phyloP scores from a whole-genome alignment of 371 early-diverging fungal species.

The Apophysomyces trapeziformis region DNA sequence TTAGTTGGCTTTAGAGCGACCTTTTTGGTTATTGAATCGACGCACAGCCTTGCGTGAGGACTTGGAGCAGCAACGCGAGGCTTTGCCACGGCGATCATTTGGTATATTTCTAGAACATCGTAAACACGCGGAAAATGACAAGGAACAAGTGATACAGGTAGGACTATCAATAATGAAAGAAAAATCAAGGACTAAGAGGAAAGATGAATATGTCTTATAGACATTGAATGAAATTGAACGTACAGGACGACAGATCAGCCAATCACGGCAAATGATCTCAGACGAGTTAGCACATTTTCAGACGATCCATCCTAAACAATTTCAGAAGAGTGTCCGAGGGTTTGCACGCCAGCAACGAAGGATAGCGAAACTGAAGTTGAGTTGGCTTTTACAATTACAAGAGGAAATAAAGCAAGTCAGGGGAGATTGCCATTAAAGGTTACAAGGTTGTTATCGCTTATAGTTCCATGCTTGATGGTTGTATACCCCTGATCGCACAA shows the following conservation, averaged over 20 bases:
- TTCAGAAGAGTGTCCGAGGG: slow-evolving; percentile 21
- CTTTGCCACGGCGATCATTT: slow-evolving; percentile 20
- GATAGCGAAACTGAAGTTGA: slow-evolving; percentile 25
- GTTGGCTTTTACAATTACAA: slow-evolving; percentile 19
- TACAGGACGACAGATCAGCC: slow-evolving; percentile 38
- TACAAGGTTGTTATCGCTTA: background rate
- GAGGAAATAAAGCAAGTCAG: slow-evolving; percentile 4
- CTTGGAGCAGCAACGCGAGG: slow-evolving; percentile 42
- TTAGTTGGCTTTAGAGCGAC: slow-evolving; percentile 42
- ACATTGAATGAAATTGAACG: slow-evolving; percentile 41
- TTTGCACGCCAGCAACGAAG: slow-evolving; percentile 18
- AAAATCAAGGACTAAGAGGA: background rate
- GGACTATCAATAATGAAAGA: background rate
- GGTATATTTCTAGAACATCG: slow-evolving; percentile 35
- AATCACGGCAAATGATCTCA: slow-evolving; percentile 49
- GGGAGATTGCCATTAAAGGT: slow-evolving; percentile 1
- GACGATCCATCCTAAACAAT: slow-evolving; percentile 31
- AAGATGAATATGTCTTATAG: slow-evolving; percentile 13
- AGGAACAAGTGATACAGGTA: slow-evolving; percentile 43
- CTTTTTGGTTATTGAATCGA: slow-evolving; percentile 32
- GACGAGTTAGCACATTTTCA: slow-evolving; percentile 55
- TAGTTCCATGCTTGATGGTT: slow-evolving; percentile 8
- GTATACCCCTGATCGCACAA: slow-evolving; percentile 10
- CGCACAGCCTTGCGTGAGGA: slow-evolving; percentile 21
- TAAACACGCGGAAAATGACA: slow-evolving; percentile 29